Base-by-base conservation (phyloP, 2,329 filamentous ascomycete genomes). In the Pezicula carpinea region DNA sequence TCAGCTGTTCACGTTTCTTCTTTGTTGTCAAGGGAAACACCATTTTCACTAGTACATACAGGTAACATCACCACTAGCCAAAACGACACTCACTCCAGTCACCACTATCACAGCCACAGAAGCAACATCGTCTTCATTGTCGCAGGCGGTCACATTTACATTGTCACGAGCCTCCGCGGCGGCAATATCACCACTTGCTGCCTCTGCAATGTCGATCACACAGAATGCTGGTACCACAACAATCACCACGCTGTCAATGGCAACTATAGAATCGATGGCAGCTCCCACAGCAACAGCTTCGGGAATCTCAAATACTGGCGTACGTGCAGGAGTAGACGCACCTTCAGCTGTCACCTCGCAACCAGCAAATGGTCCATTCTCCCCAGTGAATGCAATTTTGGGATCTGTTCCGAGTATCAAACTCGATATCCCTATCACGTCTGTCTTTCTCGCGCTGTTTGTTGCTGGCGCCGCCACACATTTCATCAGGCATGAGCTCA, bases 381-480 rank as follows among this genome's bases (percentile, higher is more conserved):
- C 46, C 8, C 48, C 48, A 22, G 38, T 31, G n/a, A 41, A 61
- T 15, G 65, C 63, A 1, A 56, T 61, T 17, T 65, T 81, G 18
- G 82, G 83, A 47, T 77, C 81, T 31, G 50, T 67, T 6, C 84
- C 86, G 4, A 75, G 71, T 2, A 56, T 72, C 2, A 53, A 61
- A 3, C 68, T 83, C 52, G 85, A 89, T 63, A 71, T 83, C 10
- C 82, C 84, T 38, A 71, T 87, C 61, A 77, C 71, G 52, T 72
- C 74, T 45, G 75, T 86, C 47, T 76, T 89, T 50, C 62, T 88
- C 15, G 63, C 65, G 38, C 71, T 87, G 61, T 77, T 71, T 54
- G 71, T 74, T 46, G 75, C 86, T 44, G 75, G 89, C 50, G 62
- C 88, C n/a, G 63, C 64, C 39, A 59, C 83, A 52, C 77, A 85